Conservation (phyloP, 805 yeast species). For the Isabelozyma gotoi region DNA sequence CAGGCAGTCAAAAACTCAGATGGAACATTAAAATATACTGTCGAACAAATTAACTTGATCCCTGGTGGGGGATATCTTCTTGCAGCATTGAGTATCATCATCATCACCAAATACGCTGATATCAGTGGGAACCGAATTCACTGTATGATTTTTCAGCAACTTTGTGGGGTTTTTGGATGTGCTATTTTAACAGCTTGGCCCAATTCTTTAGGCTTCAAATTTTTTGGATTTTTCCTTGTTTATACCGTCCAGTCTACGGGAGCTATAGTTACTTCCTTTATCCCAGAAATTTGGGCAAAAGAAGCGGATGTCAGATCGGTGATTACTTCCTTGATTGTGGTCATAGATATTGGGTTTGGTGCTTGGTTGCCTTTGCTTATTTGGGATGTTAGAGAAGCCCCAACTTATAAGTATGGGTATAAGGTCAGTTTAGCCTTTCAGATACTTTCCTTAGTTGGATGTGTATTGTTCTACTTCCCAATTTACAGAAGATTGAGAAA, state of each 20-base stretch:
- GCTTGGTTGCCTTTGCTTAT: constrained; percentile 4
- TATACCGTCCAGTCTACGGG: constrained; percentile 1
- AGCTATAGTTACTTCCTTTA: not conserved
- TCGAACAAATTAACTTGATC: constrained; percentile 11
- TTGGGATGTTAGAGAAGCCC: constrained; percentile 4
- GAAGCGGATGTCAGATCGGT: constrained; percentile 4
- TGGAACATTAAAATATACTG: constrained; percentile 1
- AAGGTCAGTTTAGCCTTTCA: constrained; percentile 1
- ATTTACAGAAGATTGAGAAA: not conserved
- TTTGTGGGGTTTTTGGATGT: not conserved
- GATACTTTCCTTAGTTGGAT: not conserved
- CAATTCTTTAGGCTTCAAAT: not conserved
- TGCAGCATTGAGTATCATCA: constrained; percentile 9
- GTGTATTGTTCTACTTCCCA: not conserved
- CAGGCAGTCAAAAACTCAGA: constrained; percentile 3
- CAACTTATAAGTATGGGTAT: constrained; percentile 3
- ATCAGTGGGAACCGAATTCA: constrained; percentile 1
- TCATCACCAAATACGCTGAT: constrained; percentile 11
- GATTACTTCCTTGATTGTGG: constrained; percentile 2
- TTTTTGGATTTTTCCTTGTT: not conserved
- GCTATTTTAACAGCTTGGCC: constrained; percentile 1
- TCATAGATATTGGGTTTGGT: constrained; percentile 1
- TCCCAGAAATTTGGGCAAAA: constrained; percentile 3
- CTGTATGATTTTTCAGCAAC: constrained; percentile 1
- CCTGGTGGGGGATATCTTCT: constrained; percentile 16